phyloP scores from a whole-genome alignment of 2,329 filamentous ascomycete species.

The Cercospora brassicicola region DNA sequence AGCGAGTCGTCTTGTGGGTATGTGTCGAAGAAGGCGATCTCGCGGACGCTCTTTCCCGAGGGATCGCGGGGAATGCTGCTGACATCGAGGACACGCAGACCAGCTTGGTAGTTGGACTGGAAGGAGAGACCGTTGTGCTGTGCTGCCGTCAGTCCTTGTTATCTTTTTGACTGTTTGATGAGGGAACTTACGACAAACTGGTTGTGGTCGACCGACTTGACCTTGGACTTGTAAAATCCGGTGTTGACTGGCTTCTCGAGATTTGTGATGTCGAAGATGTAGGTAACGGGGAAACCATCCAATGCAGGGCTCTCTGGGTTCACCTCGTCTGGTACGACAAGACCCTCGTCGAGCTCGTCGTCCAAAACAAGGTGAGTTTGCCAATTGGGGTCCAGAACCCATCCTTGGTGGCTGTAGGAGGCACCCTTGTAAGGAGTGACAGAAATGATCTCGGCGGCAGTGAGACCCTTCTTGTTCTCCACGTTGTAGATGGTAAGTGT shows the following conservation, averaged over 20 bases:
- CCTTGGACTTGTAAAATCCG: constrained; percentile 42
- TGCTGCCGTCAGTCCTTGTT: neutral
- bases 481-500: constrained; percentile 48
- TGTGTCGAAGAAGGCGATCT: constrained; percentile 54
- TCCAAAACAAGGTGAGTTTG: constrained; percentile 53
- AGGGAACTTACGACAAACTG: constrained; percentile 39
- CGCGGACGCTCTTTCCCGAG: constrained; percentile 48
- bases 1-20: constrained; percentile 52
- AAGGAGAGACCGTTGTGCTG: constrained; percentile 40
- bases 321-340: constrained; percentile 9
- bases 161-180: neutral
- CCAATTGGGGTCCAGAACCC: constrained; percentile 48
- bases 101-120: constrained; percentile 44
- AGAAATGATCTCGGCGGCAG: constrained; percentile 46
- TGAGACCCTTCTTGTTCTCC: constrained; percentile 43
- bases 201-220: constrained; percentile 45
- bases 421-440: constrained; percentile 52
- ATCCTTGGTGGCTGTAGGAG: constrained; percentile 56
- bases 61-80: constrained; percentile 45
- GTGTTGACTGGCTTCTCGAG: constrained; percentile 47
- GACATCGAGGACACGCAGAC: constrained; percentile 42
- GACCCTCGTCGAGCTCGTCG: constrained; percentile 55
- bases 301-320: constrained; percentile 19
- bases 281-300: constrained; percentile 40
- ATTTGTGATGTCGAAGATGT: constrained; percentile 53